Percentiles rank a stretch among this genome's conserved stretches.
Conservation (phyloP, 495 filamentous ascomycete species). For the Hyaloscypha finlandica region DNA sequence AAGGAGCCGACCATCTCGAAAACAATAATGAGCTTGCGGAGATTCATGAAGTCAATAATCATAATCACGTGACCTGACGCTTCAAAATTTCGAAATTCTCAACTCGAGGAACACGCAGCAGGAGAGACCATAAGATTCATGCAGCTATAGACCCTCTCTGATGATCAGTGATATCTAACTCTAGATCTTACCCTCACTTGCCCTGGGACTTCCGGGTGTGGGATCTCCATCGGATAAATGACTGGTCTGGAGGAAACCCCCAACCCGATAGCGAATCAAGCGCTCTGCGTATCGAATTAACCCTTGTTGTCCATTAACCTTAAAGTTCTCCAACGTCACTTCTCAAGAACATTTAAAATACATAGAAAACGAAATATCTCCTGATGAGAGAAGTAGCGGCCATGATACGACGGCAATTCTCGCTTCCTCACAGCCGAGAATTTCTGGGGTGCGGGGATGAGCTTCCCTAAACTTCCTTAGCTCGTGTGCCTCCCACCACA, state of each 20-base stretch:
- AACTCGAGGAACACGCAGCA: no score
- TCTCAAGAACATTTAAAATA: neutral
- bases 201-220: neutral
- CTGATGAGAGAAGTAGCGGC: neutral
- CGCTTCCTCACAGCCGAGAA: neutral
- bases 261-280: neutral
- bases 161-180: neutral
- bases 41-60: no score
- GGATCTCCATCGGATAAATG: neutral
- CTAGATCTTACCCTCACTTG: neutral
- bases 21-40: no score
- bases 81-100: no score
- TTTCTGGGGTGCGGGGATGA: conserved; percentile 1
- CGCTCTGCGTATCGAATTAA: neutral
- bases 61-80: no score
- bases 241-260: neutral
- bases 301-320: neutral
- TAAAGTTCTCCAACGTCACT: neutral
- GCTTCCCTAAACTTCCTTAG: neutral
- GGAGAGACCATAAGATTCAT: no score
- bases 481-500: neutral
- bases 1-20: no score
- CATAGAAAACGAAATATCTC: neutral
- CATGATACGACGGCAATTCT: neutral
- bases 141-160: no score